Evolutionary conservation across 768 basidiomycete species (phyloP), one percentile per base, ranked within the genome.

Genomic region (Boletus rubroflammeus): DNA sequence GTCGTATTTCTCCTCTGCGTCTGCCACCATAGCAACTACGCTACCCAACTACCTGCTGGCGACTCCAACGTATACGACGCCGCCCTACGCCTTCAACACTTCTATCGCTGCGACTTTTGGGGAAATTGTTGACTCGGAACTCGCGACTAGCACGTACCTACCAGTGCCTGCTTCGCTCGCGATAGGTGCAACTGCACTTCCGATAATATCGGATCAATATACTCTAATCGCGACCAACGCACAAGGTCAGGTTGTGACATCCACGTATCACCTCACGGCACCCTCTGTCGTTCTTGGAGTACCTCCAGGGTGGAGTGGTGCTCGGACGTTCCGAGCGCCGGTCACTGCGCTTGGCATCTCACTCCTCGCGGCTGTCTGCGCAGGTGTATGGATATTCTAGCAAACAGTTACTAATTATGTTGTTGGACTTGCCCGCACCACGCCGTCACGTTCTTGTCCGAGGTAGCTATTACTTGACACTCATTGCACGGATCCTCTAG

Each of bases 121-220:
- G 7, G 80, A 80, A 47, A 76, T 86, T 21, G 82, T 83, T 5
- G 56, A 72, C 3, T 77, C 82, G 17, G 87, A 81, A 34, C 81
- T 90, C 21, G 89, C 82, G 17, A 85, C 83, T 0, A 84, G 81
- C 67, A 89, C 88, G 3, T 92, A 92, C 63, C 74, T 68, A 34
- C 76, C 89, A 0, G 72, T 88, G 26, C 69, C 86, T 46, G 80
- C 72, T 19, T 62, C 69, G 54, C 70, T 57, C 57, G 73, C 56
- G 6, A 64, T 72, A 41, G 83, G 80, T 57, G 73, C 70, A 28
- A 78, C 85, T 1, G 81, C 76, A 7, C 68, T 92, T 11, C 86
- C 88, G 15, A 73, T 72, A 19, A 76, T 89, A 26, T 72, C 74
- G 32, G 77, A 78, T 7, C 64, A 81, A 15, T 72, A 74, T 25